Evolutionary conservation across 371 early-diverging fungal species (phyloP), one percentile per base, ranked within the genome.

Genomic region (Mortierella sp.): DNA sequence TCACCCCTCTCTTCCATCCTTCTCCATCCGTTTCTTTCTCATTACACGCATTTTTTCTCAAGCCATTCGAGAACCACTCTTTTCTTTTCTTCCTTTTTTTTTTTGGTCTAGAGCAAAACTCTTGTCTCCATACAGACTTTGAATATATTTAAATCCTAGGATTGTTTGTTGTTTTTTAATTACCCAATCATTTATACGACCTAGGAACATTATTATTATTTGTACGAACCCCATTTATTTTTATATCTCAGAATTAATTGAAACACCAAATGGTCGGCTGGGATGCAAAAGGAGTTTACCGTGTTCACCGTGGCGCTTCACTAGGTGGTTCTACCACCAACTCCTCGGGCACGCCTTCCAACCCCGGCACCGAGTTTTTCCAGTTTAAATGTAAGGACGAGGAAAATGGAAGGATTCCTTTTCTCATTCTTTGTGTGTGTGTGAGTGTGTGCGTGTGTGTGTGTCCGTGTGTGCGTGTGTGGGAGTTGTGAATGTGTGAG

Each of bases 351-450:
- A 59, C 59, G 4, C 32, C 50, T 36, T 41, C 69, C 3, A 36
- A 57, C 21, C 43, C 47, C 43, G 7, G 65, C 28, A 8, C 62
- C 1, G 79, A 79, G 36, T 79, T 74, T 58, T 58, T 70, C 53
- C 79, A 79, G 61, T 79, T 79, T 61, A 79, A 79, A 73, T 79
- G 79, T 79, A 68, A 70, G 70, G 33, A 59, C 21, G 33, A 48
- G 48, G 11, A n/a, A 15, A 8, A 43, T 0, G 45, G 45, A 43
- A 15, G 45, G 45, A 16, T 61, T 40, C 3, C 2, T 16, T 48
- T 28, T n/a, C 55, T 48, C 21, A 9, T 55, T 59, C 64, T 40
- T 57, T 50, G 16, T 40, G 13, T 60, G 10, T 47, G 21, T 58
- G 10, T 38, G 4, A 53, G 21, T 36, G 24, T 52, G 15, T 48